Conservation (phyloP, 495 filamentous ascomycete genomes). For the Xylaria intraflava region DNA sequence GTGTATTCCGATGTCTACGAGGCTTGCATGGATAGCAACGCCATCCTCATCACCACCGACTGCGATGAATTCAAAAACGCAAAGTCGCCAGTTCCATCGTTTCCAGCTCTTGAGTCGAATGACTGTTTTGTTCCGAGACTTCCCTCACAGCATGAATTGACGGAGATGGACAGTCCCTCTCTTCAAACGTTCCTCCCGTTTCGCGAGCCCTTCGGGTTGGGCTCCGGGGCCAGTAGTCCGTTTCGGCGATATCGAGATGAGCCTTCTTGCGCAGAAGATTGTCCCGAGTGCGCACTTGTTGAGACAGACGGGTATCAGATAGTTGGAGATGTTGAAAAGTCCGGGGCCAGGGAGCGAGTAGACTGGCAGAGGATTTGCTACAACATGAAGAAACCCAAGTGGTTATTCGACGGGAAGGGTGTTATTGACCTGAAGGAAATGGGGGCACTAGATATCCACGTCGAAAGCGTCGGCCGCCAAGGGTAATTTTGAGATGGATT, state of each 20-base stretch:
- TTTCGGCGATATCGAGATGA: conserved; percentile 26
- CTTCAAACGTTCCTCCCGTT: neutral
- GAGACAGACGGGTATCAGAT: conserved; percentile 15
- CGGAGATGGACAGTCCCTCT: conserved; percentile 24
- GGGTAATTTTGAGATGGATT: neutral
- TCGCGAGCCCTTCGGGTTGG: neutral
- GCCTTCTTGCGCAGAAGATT: conserved; percentile 27
- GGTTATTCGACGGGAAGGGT: conserved; percentile 66
- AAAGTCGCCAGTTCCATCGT: neutral
- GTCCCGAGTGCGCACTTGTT: conserved; percentile 32
- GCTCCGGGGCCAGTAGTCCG: conserved; percentile 12
- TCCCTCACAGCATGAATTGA: conserved; percentile 10
- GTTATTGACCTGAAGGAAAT: conserved; percentile 52
- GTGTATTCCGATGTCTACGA: conserved; percentile 45
- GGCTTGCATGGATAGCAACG: conserved; percentile 47
- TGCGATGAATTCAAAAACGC: conserved; percentile 55
- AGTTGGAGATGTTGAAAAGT: conserved; percentile 7
- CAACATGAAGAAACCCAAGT: conserved; percentile 59
- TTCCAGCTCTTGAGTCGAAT: conserved; percentile 10
- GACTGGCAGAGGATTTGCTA: conserved; percentile 29
- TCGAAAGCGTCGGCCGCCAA: conserved; percentile 44
- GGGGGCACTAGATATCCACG: conserved; percentile 49
- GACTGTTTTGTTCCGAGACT: conserved; percentile 19
- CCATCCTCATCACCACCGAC: conserved; percentile 57
- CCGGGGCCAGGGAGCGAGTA: conserved; percentile 9